Evolutionary conservation across 1,139 yeast genomes (phyloP).

Genomic region (Pichia sp.): DNA sequence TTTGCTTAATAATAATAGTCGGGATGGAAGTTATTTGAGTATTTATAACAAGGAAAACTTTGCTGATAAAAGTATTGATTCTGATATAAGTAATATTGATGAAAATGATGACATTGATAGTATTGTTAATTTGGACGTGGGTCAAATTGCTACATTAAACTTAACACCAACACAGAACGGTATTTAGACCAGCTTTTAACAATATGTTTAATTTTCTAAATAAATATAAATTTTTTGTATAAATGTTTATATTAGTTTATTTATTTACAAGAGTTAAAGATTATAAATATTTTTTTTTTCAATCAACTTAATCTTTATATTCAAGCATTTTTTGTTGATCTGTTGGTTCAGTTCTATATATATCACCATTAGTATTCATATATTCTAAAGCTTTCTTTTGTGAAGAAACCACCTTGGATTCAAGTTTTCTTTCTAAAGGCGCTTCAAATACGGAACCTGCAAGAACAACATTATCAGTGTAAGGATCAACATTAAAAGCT

Average conservation of each 20-base stretch:
- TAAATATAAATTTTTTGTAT: no score
- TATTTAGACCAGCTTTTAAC: no score
- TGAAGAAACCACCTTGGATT: slow-evolving; percentile 24
- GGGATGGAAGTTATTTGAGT: no score
- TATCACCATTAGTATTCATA: slow-evolving; percentile 47
- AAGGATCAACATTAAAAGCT: slow-evolving; percentile 72
- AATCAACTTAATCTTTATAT: slow-evolving; percentile 9
- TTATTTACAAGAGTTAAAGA: slow-evolving; percentile 8
- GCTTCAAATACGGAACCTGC: slow-evolving; percentile 83
- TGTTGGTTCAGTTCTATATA: slow-evolving; percentile 37
- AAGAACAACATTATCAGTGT: slow-evolving; percentile 54
- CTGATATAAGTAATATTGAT: slow-evolving; percentile 7
- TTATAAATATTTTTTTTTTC: no score
- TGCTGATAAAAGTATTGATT: slow-evolving; percentile 5
- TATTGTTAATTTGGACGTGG: slow-evolving; percentile 11
- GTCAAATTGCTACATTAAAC: slow-evolving; percentile 9
- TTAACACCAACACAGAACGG: slow-evolving; percentile 12
- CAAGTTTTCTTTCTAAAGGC: slow-evolving; percentile 31
- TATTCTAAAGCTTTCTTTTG: slow-evolving; percentile 32
- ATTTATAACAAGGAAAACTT: no score
- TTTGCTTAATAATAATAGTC: slow-evolving; percentile 2
- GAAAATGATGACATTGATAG: slow-evolving; percentile 14
- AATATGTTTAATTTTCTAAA: no score
- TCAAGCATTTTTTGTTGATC: slow-evolving; percentile 18
- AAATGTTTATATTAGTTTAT: neutral